phyloP scores from a whole-genome alignment of 257 asterid genomes.

The Solanum medicagineum region DNA sequence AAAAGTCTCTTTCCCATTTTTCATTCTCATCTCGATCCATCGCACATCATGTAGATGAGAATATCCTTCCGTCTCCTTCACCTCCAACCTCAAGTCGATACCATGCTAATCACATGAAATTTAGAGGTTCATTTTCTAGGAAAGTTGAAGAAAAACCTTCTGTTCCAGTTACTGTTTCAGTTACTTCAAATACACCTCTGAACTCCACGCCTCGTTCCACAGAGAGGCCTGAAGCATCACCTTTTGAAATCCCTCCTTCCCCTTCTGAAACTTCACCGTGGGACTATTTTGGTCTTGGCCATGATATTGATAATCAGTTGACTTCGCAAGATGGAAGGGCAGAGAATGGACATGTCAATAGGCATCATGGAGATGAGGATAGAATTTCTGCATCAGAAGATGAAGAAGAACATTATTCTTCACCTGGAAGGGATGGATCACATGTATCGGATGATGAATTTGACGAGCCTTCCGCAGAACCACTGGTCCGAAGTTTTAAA shows the following conservation, averaged over 20 bases:
- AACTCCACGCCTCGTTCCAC: slow-evolving; percentile 44
- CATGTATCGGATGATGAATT: slow-evolving; percentile 81
- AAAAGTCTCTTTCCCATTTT: slow-evolving; percentile 47
- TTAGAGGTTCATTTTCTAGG: slow-evolving; percentile 45
- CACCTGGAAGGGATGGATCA: slow-evolving; percentile 42
- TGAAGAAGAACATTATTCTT: slow-evolving; percentile 33
- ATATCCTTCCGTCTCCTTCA: slow-evolving; percentile 50
- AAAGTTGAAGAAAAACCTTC: slow-evolving; percentile 77
- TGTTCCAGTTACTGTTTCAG: slow-evolving; percentile 37
- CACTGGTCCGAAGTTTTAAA: slow-evolving; percentile 74
- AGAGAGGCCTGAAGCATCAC: slow-evolving; percentile 34
- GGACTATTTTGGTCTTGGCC: slow-evolving; percentile 83
- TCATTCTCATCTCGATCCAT: slow-evolving; percentile 45
- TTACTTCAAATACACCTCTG: slow-evolving; percentile 52
- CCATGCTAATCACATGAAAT: slow-evolving; percentile 62
- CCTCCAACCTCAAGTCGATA: slow-evolving; percentile 29
- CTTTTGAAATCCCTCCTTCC: slow-evolving; percentile 27
- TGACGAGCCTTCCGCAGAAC: slow-evolving; percentile 68
- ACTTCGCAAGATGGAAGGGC: slow-evolving; percentile 29
- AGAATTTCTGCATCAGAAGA: slow-evolving; percentile 33
- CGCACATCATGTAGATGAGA: slow-evolving; percentile 41
- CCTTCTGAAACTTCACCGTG: slow-evolving; percentile 60
- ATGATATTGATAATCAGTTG: slow-evolving; percentile 51
- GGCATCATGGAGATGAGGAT: slow-evolving; percentile 24
- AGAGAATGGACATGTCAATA: slow-evolving; percentile 18